Evolutionary conservation across 495 filamentous ascomycete species (phyloP).

Genomic region (Cladorrhinum samala): DNA sequence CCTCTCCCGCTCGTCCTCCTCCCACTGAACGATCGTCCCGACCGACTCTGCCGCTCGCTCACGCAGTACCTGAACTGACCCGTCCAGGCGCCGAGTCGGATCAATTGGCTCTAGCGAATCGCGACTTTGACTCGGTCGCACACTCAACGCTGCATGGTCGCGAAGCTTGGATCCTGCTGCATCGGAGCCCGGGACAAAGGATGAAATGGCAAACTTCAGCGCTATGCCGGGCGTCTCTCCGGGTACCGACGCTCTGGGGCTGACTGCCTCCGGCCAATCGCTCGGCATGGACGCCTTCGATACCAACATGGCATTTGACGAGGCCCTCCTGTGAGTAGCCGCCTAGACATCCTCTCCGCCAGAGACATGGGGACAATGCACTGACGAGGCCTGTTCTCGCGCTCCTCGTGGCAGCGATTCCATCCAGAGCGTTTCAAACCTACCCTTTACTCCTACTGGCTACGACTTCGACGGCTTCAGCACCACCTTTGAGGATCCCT

Average conservation of each 20-base stretch:
- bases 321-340: slow-evolving; percentile 25
- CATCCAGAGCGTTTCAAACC: slow-evolving; percentile 37
- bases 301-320: slow-evolving; percentile 18
- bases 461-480: slow-evolving; percentile 52
- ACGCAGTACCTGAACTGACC: no score
- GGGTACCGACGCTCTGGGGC: slow-evolving; percentile 32
- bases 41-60: no score
- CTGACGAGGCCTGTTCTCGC: background rate
- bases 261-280: slow-evolving; percentile 18
- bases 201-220: slow-evolving; percentile 48
- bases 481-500: slow-evolving; percentile 62
- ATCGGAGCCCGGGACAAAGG: slow-evolving; percentile 17
- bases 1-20: no score
- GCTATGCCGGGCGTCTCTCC: slow-evolving; percentile 38
- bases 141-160: no score
- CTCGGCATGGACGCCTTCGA: slow-evolving; percentile 36
- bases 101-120: no score
- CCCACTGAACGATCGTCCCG: no score
- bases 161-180: background rate
- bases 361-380: background rate
- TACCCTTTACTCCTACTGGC: slow-evolving; percentile 45
- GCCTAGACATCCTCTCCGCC: background rate
- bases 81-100: no score
- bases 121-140: no score
- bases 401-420: slow-evolving; percentile 28